phyloP scores from a whole-genome alignment of 805 yeast genomes.

The Priceomyces melissophilus region DNA sequence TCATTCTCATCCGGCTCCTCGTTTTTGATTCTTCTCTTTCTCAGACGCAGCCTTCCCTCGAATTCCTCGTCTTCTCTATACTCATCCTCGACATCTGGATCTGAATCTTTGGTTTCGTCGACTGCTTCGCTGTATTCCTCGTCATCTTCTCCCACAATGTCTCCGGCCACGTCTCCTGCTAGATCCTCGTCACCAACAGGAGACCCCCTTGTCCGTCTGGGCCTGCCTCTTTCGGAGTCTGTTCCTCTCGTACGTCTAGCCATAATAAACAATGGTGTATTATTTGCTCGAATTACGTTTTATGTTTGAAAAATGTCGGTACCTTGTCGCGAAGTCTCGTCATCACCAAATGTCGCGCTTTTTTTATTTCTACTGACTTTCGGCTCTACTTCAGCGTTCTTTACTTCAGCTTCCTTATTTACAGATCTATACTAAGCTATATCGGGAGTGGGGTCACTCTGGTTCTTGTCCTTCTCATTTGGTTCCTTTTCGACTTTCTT shows the following conservation, averaged over 20 bases:
- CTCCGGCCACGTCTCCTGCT: constrained; percentile 4
- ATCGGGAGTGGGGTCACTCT: too few species aligned
- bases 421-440: too few species aligned
- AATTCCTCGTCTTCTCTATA: constrained; percentile 14
- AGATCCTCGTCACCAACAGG: not conserved
- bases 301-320: too few species aligned
- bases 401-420: too few species aligned
- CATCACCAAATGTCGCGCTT: too few species aligned
- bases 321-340: too few species aligned
- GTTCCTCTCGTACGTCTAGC: too few species aligned
- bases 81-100: constrained; percentile 27
- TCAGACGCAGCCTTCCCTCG: constrained; percentile 13
- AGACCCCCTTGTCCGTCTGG: not conserved
- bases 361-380: too few species aligned
- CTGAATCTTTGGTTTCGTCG: constrained; percentile 12
- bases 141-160: constrained; percentile 21
- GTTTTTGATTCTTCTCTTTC: constrained; percentile 19
- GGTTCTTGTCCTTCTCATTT: too few species aligned
- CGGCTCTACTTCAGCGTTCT: too few species aligned
- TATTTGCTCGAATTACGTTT: too few species aligned
- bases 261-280: not conserved
- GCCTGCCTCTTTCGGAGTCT: not conserved
- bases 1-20: constrained; percentile 21
- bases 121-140: constrained; percentile 20
- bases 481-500: not conserved